These are phyloP conservation scores for Alternaria brassicicola DNA, from an alignment of 2,329 filamentous ascomycete species.

Conservation along the genomic window DNA sequence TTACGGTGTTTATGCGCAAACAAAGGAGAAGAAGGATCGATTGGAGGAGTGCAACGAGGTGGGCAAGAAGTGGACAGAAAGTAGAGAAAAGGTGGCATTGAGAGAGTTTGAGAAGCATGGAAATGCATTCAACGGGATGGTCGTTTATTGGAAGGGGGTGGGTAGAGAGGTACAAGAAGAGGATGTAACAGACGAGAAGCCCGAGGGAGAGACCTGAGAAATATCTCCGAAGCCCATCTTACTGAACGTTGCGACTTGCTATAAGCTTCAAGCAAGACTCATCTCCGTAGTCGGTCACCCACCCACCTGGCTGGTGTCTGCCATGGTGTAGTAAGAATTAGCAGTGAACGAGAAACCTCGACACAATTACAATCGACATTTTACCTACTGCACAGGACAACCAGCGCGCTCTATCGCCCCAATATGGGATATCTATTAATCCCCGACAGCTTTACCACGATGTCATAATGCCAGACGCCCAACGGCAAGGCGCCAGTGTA, in stretches of 20 bases:
- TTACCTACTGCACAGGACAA: background rate
- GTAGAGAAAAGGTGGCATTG: constrained; percentile 24
- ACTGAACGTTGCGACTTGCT: background rate
- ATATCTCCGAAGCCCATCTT: background rate
- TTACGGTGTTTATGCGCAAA: constrained; percentile 35
- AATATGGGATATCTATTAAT: background rate
- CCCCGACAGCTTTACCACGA: background rate
- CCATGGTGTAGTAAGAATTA: no score
- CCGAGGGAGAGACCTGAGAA: background rate
- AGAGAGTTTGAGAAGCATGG: constrained; percentile 40
- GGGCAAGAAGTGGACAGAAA: constrained; percentile 32
- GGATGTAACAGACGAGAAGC: background rate
- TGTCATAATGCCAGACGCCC: background rate
- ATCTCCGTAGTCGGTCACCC: no score
- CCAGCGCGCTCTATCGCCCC: background rate
- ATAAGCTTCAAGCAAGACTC: background rate
- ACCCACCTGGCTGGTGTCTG: background rate
- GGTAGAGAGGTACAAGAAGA: background rate
- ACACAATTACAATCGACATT: background rate
- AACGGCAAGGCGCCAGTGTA: background rate
- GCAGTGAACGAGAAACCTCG: background rate
- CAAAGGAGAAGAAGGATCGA: constrained; percentile 29
- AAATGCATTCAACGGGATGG: constrained; percentile 42
- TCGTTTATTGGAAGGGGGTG: constrained; percentile 31
- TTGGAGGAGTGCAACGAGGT: constrained; percentile 37